Conservation (phyloP, 192 early-diverging fungal species). For the Neocallimastix lanati region DNA sequence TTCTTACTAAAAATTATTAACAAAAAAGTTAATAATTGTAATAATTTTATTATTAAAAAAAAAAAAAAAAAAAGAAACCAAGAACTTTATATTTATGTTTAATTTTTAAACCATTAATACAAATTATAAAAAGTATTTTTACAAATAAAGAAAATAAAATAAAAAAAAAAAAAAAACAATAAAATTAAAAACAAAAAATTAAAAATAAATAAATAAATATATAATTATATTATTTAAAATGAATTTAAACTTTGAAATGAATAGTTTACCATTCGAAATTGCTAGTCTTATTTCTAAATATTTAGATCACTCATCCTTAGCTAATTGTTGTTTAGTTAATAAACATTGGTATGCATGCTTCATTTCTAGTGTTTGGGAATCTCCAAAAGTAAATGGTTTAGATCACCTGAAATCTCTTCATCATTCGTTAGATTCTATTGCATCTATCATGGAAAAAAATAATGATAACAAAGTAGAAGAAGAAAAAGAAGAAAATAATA, state of each 20-base stretch:
- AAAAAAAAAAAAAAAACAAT: too few species aligned
- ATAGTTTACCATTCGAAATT: background rate
- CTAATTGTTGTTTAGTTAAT: background rate
- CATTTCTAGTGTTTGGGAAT: background rate
- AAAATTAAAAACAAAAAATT: too few species aligned
- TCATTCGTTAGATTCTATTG: background rate
- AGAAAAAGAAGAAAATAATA: background rate
- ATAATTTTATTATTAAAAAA: too few species aligned
- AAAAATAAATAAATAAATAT: too few species aligned
- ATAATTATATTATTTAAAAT: too few species aligned
- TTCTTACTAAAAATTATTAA: too few species aligned
- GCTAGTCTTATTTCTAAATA: background rate
- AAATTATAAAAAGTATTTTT: too few species aligned
- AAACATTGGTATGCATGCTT: background rate
- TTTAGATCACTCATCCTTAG: background rate
- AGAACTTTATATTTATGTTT: too few species aligned
- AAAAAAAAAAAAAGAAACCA: too few species aligned
- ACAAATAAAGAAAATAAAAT: too few species aligned
- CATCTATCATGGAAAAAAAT: background rate
- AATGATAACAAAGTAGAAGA: background rate
- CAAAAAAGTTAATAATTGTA: too few species aligned
- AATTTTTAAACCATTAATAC: too few species aligned
- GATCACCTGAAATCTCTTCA: background rate
- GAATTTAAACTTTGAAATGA: background rate
- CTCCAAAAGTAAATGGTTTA: background rate